Percentiles rank a stretch among this genome's conserved stretches.
Evolutionary conservation across 2,329 filamentous ascomycete species (phyloP).

Genomic region (Teratosphaeria nubilosa): DNA sequence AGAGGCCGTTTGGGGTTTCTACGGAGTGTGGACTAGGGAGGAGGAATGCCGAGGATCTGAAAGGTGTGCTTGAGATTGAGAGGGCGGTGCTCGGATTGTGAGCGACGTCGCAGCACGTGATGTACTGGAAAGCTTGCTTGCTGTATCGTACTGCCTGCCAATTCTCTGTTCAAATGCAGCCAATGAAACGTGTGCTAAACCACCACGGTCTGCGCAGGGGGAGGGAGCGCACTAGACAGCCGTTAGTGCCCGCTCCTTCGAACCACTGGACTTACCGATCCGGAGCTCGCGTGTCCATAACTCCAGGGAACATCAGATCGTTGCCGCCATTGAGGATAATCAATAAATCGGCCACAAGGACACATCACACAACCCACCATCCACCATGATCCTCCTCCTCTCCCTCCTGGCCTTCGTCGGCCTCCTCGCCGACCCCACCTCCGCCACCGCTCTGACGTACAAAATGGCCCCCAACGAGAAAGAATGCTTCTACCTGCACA

Average conservation of each 20-base stretch:
- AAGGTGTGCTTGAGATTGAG: constrained; percentile 9
- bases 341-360: background rate
- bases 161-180: background rate
- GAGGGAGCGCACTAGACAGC: background rate
- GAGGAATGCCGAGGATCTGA: constrained; percentile 16
- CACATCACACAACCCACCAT: background rate
- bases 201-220: background rate
- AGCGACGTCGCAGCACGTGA: background rate
- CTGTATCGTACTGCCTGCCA: background rate
- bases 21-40: constrained; percentile 30
- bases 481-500: constrained; percentile 84
- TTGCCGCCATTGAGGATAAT: background rate
- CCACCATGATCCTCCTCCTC: constrained; percentile 17
- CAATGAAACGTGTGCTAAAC: background rate
- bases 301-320: background rate
- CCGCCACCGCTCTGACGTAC: constrained; percentile 89
- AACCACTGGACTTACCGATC: background rate
- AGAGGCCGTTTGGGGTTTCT: constrained; percentile 24
- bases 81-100: background rate
- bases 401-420: constrained; percentile 35
- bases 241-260: background rate
- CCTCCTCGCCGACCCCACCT: constrained; percentile 61
- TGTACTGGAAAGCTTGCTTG: background rate
- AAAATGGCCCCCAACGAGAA: constrained; percentile 82
- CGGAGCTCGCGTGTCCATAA: background rate